These are phyloP conservation scores for Pichia heedii DNA, from an alignment of 805 yeast genomes.

Conservation along the genomic window DNA sequence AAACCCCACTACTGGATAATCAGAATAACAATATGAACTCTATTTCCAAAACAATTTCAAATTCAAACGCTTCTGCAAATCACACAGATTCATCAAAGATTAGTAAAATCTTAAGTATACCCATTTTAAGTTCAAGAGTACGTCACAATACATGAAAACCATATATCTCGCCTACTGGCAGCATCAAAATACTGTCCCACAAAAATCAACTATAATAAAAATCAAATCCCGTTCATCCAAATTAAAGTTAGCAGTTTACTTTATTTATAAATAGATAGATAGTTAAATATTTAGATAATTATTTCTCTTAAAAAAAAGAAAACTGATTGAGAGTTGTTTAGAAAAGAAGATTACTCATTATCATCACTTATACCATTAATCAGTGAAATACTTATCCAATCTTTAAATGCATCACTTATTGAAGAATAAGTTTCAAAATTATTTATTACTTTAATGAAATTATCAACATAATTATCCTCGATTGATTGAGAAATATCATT, in stretches of 20 bases:
- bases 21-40: background rate
- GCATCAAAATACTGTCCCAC: no score
- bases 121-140: constrained; percentile 23
- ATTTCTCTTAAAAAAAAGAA: no score
- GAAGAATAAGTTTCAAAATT: constrained; percentile 28
- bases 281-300: no score
- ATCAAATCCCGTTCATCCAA: no score
- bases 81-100: constrained; percentile 2
- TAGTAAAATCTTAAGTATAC: constrained; percentile 22
- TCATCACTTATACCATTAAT: background rate
- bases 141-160: constrained; percentile 10
- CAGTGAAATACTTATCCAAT: constrained; percentile 22
- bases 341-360: no score
- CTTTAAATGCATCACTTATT: constrained; percentile 29
- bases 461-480: constrained; percentile 22
- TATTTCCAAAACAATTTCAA: background rate
- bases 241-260: no score
- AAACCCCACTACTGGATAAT: background rate
- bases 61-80: background rate
- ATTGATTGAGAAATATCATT: constrained; percentile 16
- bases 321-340: no score
- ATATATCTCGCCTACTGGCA: no score
- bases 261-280: no score
- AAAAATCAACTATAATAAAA: no score
- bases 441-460: constrained; percentile 27